Conservation (phyloP, 768 basidiomycete species). For the Tephrocybe sp. region DNA sequence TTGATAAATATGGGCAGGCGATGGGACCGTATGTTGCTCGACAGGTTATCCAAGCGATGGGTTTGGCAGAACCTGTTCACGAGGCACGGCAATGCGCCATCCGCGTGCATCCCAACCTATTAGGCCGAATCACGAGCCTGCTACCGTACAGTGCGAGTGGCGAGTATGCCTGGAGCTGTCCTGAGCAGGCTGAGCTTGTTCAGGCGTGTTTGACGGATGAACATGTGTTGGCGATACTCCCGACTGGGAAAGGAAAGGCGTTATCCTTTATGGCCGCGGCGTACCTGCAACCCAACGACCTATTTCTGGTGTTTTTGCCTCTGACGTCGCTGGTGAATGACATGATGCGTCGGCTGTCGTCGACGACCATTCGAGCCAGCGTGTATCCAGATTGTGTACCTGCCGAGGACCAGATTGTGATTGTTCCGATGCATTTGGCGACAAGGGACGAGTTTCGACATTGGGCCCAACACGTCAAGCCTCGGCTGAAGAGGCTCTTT, state of each 20-base stretch:
- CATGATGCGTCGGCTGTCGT: background rate
- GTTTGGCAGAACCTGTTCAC: no score
- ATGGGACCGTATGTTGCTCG: no score
- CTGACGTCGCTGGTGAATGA: background rate
- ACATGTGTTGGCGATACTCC: background rate
- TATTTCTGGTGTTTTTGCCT: background rate
- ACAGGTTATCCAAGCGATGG: no score
- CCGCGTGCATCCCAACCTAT: background rate
- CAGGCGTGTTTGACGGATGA: background rate
- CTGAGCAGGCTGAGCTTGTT: constrained; percentile 4
- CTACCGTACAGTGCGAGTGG: background rate
- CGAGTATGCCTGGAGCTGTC: background rate
- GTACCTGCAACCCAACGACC: background rate
- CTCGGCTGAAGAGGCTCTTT: no score
- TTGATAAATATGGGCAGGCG: no score
- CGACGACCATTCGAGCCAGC: background rate
- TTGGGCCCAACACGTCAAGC: no score
- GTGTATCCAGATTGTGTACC: background rate
- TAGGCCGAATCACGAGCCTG: background rate
- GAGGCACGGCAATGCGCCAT: background rate
- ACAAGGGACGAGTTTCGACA: no score
- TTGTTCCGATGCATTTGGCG: background rate
- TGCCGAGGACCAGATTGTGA: background rate
- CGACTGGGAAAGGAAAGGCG: background rate
- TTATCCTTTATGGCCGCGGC: background rate